Conservation (phyloP, 345 rosid species). For the Eucalyptus microcorys region DNA sequence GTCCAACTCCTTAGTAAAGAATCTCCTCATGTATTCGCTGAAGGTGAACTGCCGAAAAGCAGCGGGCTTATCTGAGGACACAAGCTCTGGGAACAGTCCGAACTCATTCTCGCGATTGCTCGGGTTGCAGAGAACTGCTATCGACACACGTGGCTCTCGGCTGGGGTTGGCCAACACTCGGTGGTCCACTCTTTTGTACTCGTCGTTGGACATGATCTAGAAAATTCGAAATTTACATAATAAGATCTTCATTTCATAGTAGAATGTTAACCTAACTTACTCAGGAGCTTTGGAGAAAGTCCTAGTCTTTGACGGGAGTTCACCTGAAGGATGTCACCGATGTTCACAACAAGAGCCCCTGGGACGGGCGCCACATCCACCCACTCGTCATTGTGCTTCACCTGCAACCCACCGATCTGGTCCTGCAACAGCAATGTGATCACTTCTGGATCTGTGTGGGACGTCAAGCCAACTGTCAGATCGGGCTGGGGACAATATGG, state of each 20-base stretch:
- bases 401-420: conserved; percentile 34
- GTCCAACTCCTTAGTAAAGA: conserved; percentile 25
- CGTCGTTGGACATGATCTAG: conserved; percentile 37
- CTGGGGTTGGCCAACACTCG: conserved; percentile 30
- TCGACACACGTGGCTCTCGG: conserved; percentile 10
- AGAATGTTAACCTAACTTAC: background rate
- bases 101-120: conserved; percentile 1
- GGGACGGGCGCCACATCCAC: conserved; percentile 32
- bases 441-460: conserved; percentile 37
- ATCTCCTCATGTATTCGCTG: conserved; percentile 13
- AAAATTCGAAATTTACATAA: background rate
- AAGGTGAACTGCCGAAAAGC: conserved; percentile 9
- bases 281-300: background rate
- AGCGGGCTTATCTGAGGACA: conserved; percentile 20
- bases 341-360: conserved; percentile 33
- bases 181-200: conserved; percentile 30
- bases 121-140: conserved; percentile 21
- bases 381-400: conserved; percentile 30
- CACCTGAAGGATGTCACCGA: conserved; percentile 44
- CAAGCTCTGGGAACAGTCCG: conserved; percentile 30
- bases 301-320: background rate
- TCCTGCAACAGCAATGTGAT: conserved; percentile 32
- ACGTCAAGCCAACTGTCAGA: conserved; percentile 23
- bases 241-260: background rate
- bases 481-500: conserved; percentile 46